Conservation (phyloP, 108 stramenopile species). For the Cyclotella atomus region DNA sequence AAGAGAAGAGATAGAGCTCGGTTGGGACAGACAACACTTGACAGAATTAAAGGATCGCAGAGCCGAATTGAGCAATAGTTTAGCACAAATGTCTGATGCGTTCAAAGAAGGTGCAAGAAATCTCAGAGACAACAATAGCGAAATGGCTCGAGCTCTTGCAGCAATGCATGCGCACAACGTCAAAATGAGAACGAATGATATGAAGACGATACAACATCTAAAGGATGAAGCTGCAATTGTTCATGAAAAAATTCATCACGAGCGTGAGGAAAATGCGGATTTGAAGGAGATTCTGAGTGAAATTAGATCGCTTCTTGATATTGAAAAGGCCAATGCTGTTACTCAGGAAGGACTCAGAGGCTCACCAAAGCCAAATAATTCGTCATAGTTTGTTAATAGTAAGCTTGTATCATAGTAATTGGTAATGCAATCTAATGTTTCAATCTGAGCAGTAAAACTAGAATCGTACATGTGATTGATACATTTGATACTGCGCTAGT, state of each 20-base stretch:
- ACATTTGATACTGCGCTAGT: too few relatives aligned
- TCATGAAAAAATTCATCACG: background rate
- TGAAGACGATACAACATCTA: background rate
- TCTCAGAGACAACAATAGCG: background rate
- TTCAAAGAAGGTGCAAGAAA: background rate
- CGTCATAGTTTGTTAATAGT: too few relatives aligned
- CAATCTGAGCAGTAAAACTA: too few relatives aligned
- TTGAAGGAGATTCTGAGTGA: slow-evolving; percentile 7
- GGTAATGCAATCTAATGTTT: too few relatives aligned
- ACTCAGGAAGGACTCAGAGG: background rate
- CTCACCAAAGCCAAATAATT: background rate
- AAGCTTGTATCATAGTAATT: too few relatives aligned
- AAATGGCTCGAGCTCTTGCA: background rate
- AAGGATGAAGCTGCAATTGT: background rate
- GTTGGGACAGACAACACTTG: slow-evolving; percentile 8
- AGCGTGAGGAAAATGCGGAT: background rate
- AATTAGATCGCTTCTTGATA: background rate
- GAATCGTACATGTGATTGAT: too few relatives aligned
- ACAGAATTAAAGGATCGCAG: background rate
- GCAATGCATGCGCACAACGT: background rate
- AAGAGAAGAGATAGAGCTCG: background rate
- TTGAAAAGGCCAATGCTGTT: background rate
- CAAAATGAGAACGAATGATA: background rate
- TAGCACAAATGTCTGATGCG: background rate
- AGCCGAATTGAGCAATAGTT: background rate